phyloP scores from a whole-genome alignment of 2,329 filamentous ascomycete species.

The Calonectria hawksworthii region DNA sequence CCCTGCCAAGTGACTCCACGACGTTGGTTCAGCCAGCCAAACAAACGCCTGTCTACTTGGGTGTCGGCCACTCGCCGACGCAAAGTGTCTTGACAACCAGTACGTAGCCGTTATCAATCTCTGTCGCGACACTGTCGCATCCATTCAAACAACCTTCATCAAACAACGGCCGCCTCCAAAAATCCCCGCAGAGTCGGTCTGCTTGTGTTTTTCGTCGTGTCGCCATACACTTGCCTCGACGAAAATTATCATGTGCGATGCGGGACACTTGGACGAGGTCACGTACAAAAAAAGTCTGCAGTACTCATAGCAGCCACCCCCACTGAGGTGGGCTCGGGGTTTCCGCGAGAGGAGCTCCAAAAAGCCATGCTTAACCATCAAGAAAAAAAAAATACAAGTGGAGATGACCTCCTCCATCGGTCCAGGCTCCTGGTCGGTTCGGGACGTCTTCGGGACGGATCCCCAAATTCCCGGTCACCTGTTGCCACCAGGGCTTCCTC shows the following conservation, averaged over 20 bases:
- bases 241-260: not conserved
- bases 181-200: not conserved
- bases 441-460: constrained; percentile 36
- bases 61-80: not conserved
- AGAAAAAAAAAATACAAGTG: constrained; percentile 12
- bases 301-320: not conserved
- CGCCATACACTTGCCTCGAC: not conserved
- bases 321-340: constrained; percentile 12
- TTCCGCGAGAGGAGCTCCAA: constrained; percentile 12
- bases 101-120: not conserved
- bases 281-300: not conserved
- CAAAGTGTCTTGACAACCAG: not conserved
- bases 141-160: not conserved
- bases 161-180: too few species aligned
- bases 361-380: constrained; percentile 7
- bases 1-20: not conserved
- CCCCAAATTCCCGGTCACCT: constrained; percentile 29
- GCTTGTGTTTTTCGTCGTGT: not conserved
- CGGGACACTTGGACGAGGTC: not conserved
- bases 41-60: not conserved
- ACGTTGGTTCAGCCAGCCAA: not conserved
- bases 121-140: not conserved
- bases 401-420: constrained; percentile 18
- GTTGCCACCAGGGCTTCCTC: constrained; percentile 29
- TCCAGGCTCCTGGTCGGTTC: constrained; percentile 25